phyloP scores from a whole-genome alignment of 2,329 filamentous ascomycete species.

The Pestalotiopsis sp. region DNA sequence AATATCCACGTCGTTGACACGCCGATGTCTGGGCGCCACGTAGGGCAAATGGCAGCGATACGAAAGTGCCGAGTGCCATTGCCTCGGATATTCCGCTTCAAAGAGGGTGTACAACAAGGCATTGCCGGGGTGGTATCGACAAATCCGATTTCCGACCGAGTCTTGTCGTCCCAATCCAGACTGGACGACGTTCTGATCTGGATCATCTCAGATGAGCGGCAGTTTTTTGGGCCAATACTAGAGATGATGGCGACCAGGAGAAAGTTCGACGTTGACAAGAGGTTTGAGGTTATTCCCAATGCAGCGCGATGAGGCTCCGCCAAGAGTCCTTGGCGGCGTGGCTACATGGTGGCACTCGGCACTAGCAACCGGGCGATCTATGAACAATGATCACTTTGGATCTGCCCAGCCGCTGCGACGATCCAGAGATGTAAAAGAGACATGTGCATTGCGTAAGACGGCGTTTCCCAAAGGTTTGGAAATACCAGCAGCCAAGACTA shows the following conservation, averaged over 20 bases:
- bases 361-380: slow-evolving; percentile 12
- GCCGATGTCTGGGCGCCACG: neutral
- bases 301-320: slow-evolving; percentile 11
- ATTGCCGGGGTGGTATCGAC: too few relatives aligned
- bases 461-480: neutral
- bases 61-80: neutral
- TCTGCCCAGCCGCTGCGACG: slow-evolving; percentile 8
- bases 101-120: too few relatives aligned
- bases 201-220: neutral
- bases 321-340: slow-evolving; percentile 1
- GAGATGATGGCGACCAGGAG: neutral
- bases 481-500: neutral
- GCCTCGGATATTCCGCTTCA: neutral
- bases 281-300: slow-evolving; percentile 15
- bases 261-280: neutral
- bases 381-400: slow-evolving; percentile 8
- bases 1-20: neutral
- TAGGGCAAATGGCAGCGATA: neutral
- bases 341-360: slow-evolving; percentile 2
- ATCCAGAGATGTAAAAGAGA: neutral
- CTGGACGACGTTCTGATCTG: neutral
- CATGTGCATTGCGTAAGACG: slow-evolving; percentile 1
- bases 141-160: neutral
- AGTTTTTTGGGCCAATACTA: neutral
- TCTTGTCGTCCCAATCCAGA: neutral